Percentiles rank a stretch among this genome's conserved stretches.
phyloP scores from a whole-genome alignment of 148 eudicot genomes.

The Rhododendron molle region DNA sequence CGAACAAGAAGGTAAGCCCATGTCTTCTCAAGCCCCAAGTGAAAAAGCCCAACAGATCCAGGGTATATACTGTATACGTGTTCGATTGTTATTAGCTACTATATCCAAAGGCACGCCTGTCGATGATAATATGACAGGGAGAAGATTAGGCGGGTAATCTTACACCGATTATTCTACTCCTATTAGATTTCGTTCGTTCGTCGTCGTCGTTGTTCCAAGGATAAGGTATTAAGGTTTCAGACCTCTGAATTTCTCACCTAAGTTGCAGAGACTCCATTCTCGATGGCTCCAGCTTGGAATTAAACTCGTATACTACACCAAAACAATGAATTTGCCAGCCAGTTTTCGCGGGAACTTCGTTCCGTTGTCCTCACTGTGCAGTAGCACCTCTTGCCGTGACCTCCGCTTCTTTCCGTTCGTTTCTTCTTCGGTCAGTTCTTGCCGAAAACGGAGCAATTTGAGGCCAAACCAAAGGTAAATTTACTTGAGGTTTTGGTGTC shows the following conservation, averaged over 20 bases:
- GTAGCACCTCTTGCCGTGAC: slow-evolving; percentile 29
- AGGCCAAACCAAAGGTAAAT: slow-evolving; percentile 27
- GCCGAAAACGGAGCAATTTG: slow-evolving; percentile 17
- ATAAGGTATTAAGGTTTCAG: slow-evolving; percentile 10
- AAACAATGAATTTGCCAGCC: slow-evolving; percentile 43
- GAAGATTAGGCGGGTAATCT: slow-evolving; percentile 4
- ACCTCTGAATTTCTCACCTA: background rate
- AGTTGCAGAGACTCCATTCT: slow-evolving; percentile 6
- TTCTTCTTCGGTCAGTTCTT: slow-evolving; percentile 16
- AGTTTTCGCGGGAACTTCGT: slow-evolving; percentile 42
- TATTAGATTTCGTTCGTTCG: background rate
- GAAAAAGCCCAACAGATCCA: background rate
- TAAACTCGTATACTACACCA: background rate
- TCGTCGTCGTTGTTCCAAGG: background rate
- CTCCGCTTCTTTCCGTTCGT: slow-evolving; percentile 34
- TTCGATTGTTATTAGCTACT: background rate
- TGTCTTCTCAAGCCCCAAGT: background rate
- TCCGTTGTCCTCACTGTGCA: slow-evolving; percentile 33
- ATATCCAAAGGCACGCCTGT: background rate
- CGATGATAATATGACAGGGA: background rate
- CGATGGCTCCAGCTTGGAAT: background rate
- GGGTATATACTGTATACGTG: background rate
- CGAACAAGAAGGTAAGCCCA: background rate
- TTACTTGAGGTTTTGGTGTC: background rate
- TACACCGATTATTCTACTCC: background rate